Base-by-base conservation (phyloP, 805 yeast species). In the Huiozyma sinensis region DNA sequence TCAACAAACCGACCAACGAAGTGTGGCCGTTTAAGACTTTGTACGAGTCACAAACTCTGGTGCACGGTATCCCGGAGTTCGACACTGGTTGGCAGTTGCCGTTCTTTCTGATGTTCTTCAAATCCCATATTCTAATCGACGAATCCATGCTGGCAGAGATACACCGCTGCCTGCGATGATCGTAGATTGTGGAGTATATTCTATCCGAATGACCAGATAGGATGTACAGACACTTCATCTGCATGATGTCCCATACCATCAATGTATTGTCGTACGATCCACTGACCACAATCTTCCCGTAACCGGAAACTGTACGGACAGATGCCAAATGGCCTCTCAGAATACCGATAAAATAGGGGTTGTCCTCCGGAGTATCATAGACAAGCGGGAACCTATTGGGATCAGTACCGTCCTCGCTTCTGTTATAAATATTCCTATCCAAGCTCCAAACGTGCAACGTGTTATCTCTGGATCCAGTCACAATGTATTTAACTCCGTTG, bases 111-210 rank as follows among this genome's bases (percentile, higher is more conserved):
- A 97, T 95, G 12, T 81, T 79, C 36, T 73, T 77, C 42, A 89
- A 68, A 61, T 88, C 89, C 98, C 98, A 92, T 24, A 89, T 80
- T 58, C 81, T 78, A 42, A 92, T 86, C 2, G 86, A 77, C 52
- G 85, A 75, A 61, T 92, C 98, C 81, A 87, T 80, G 4, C 95
- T 81, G 0, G 97, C 96, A 1, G 96, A 83, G 42, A 84, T 82
- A 56, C 97, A 89, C 39, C 92, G 69, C 54, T 81, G 76, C 45
- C 90, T 71, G 47, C 77, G 71, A 50, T 76, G 75, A 58, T 90
- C 95, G 53, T 86, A 70, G 1, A 87, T 83, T 1, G 94, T 86
- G n/a, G 90, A 77, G 65, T 92, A 92, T 6, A 92, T 92, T 50
- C 83, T 75, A 53, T 88, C 92, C 7, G 79, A 75, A 63, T 92